These are phyloP conservation scores for Hypoxylon sp. DNA, from an alignment of 2,329 filamentous ascomycete species.

Conservation along the genomic window DNA sequence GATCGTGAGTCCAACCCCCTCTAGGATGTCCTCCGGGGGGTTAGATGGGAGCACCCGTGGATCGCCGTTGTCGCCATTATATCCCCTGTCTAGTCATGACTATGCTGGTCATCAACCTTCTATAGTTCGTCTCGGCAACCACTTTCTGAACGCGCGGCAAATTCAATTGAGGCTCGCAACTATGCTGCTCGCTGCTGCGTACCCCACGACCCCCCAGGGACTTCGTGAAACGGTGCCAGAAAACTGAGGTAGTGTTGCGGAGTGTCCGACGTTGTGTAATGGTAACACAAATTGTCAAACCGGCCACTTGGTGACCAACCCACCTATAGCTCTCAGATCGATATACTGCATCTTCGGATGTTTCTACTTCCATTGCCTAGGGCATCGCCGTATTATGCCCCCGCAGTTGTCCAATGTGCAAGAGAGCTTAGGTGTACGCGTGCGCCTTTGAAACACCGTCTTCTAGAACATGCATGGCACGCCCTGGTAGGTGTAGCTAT, in stretches of 20 bases:
- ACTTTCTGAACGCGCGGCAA: conserved; percentile 32
- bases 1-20: conserved; percentile 1
- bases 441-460: conserved; percentile 5
- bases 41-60: conserved; percentile 29
- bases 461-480: conserved; percentile 15
- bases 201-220: conserved; percentile 30
- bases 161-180: conserved; percentile 37
- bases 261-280: conserved; percentile 38
- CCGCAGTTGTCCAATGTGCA: neutral
- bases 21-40: conserved; percentile 21
- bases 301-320: conserved; percentile 12
- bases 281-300: conserved; percentile 34
- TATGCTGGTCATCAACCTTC: conserved; percentile 9
- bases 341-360: conserved; percentile 16
- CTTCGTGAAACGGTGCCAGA: conserved; percentile 29
- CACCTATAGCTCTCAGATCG: conserved; percentile 14
- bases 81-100: conserved; percentile 18
- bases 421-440: neutral
- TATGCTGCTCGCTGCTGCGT: conserved; percentile 8
- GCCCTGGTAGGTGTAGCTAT: conserved; percentile 12
- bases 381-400: neutral
- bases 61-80: conserved; percentile 29
- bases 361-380: conserved; percentile 15
- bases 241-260: conserved; percentile 32
- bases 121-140: conserved; percentile 10